phyloP scores from a whole-genome alignment of 129 eudicot genomes.

The Artemisia tridentata region DNA sequence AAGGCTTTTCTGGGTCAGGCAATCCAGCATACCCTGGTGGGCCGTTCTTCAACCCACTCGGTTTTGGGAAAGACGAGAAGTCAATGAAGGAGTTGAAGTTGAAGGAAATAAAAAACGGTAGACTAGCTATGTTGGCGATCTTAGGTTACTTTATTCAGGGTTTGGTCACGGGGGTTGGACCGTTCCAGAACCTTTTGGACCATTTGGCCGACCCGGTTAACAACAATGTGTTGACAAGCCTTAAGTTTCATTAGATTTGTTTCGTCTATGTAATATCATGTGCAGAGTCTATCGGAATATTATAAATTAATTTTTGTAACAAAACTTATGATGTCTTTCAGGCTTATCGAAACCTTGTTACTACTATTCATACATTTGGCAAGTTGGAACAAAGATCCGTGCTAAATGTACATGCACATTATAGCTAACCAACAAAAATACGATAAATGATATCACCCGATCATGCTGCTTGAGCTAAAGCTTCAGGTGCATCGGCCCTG shows the following conservation, averaged over 20 bases:
- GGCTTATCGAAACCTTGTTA: slow-evolving; percentile 25
- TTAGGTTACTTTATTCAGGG: slow-evolving; percentile 87
- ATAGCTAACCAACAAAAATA: slow-evolving; percentile 16
- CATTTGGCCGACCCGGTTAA: slow-evolving; percentile 29
- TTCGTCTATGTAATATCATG: slow-evolving; percentile 25
- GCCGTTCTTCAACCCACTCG: slow-evolving; percentile 88
- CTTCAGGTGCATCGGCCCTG: slow-evolving; percentile 58
- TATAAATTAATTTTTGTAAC: slow-evolving; percentile 7
- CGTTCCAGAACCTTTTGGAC: slow-evolving; percentile 23
- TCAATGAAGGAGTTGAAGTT: slow-evolving; percentile 87
- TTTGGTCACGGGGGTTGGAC: slow-evolving; percentile 78
- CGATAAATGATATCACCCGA: slow-evolving; percentile 23
- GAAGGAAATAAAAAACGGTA: slow-evolving; percentile 91
- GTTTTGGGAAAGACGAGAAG: slow-evolving; percentile 88
- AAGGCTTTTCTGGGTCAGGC: slow-evolving; percentile 79
- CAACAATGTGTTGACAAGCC: slow-evolving; percentile 23
- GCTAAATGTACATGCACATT: slow-evolving; percentile 28
- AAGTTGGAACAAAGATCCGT: slow-evolving; percentile 12
- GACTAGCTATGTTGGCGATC: slow-evolving; percentile 95
- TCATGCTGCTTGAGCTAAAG: slow-evolving; percentile 70
- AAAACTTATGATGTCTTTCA: slow-evolving; percentile 3
- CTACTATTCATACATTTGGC: slow-evolving; percentile 17
- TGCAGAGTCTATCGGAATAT: slow-evolving; percentile 15
- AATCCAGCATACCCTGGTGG: slow-evolving; percentile 98
- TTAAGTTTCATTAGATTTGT: slow-evolving; percentile 16